These are phyloP conservation scores for Trametes elegans DNA, from an alignment of 768 basidiomycete species.

Conservation along the genomic window DNA sequence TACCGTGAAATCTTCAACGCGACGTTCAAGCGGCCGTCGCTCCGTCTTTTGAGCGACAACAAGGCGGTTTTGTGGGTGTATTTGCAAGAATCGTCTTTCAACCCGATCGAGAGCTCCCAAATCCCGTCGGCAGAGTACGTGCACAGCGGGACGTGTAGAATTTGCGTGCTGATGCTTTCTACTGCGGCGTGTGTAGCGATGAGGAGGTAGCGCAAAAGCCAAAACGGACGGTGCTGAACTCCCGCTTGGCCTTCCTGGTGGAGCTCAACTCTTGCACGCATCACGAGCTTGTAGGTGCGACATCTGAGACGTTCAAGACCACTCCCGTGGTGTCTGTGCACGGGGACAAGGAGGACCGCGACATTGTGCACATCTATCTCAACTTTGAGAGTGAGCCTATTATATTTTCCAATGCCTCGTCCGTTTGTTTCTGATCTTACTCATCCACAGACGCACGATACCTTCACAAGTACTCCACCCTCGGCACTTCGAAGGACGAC, in stretches of 20 bases:
- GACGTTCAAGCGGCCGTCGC: conserved; percentile 20
- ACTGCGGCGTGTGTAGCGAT: background rate
- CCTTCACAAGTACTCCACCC: conserved; percentile 25
- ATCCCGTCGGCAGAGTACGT: background rate
- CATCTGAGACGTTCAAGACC: conserved; percentile 13
- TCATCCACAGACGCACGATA: conserved; percentile 19
- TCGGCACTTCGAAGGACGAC: conserved; percentile 16
- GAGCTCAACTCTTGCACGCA: conserved; percentile 21
- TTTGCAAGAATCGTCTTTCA: conserved; percentile 14
- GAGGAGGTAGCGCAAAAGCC: background rate
- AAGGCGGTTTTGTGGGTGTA: conserved; percentile 24
- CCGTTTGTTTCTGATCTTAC: background rate
- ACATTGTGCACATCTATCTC: conserved; percentile 25
- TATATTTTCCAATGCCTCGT: background rate
- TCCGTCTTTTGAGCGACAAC: conserved; percentile 23
- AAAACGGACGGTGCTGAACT: conserved; percentile 3
- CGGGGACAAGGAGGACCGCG: conserved; percentile 9
- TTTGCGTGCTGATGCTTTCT: conserved; percentile 12
- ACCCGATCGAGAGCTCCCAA: conserved; percentile 4
- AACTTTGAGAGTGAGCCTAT: conserved; percentile 23
- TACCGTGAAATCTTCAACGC: conserved; percentile 21
- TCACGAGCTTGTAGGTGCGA: background rate
- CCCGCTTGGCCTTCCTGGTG: conserved; percentile 29
- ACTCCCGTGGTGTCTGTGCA: background rate
- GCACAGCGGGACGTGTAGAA: no score